phyloP scores from a whole-genome alignment of 2,329 filamentous ascomycete genomes.

The Scedosporium dehoogii region DNA sequence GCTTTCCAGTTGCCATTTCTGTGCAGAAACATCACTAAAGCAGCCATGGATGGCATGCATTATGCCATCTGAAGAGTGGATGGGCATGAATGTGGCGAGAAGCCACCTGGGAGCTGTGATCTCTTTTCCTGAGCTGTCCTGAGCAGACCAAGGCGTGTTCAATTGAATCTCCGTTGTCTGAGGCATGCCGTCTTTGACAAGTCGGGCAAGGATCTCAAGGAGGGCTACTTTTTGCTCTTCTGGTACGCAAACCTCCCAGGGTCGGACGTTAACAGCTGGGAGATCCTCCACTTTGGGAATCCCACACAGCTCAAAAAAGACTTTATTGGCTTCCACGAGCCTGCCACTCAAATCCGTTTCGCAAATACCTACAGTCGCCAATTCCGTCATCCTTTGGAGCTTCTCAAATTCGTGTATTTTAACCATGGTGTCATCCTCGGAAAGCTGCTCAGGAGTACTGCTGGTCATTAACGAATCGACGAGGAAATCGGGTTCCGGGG shows the following conservation, averaged over 20 bases:
- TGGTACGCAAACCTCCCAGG: constrained; percentile 34
- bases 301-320: constrained; percentile 43
- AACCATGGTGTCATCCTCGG: constrained; percentile 8
- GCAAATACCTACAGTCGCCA: constrained; percentile 45
- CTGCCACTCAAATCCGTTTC: constrained; percentile 41
- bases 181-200: constrained; percentile 29
- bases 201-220: constrained; percentile 26
- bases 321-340: constrained; percentile 39
- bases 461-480: background rate
- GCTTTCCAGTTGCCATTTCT: constrained; percentile 40
- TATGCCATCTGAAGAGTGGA: constrained; percentile 32
- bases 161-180: constrained; percentile 39
- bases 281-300: constrained; percentile 31
- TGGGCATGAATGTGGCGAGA: constrained; percentile 39
- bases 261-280: constrained; percentile 25
- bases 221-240: constrained; percentile 33
- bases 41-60: constrained; percentile 38
- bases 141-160: constrained; percentile 33
- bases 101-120: constrained; percentile 37
- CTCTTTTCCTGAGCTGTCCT: constrained; percentile 32
- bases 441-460: background rate
- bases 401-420: constrained; percentile 41
- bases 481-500: background rate
- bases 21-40: constrained; percentile 37
- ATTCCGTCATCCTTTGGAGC: constrained; percentile 42